These are phyloP conservation scores for Talaromyces funiculosus DNA, from an alignment of 2,329 filamentous ascomycete genomes.

Conservation along the genomic window DNA sequence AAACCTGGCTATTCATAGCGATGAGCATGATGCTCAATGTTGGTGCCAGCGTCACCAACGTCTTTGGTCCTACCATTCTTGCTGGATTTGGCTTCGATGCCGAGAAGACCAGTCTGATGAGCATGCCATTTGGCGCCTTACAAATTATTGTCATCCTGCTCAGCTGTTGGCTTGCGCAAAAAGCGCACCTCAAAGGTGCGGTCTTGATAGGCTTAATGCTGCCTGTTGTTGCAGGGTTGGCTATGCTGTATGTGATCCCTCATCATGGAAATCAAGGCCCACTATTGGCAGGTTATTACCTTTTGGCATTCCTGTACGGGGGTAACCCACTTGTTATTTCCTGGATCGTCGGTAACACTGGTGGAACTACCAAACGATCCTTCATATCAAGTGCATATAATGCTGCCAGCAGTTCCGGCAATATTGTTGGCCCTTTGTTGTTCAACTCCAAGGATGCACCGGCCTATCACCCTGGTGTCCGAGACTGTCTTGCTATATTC, in stretches of 20 bases:
- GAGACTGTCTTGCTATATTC: slow-evolving; percentile 43
- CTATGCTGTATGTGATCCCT: slow-evolving; percentile 52
- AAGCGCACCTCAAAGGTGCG: slow-evolving; percentile 51
- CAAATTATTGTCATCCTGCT: slow-evolving; percentile 57
- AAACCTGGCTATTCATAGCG: slow-evolving; percentile 43
- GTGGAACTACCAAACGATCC: slow-evolving; percentile 62
- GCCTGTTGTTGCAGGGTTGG: slow-evolving; percentile 55
- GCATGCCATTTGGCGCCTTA: slow-evolving; percentile 61
- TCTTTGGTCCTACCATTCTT: slow-evolving; percentile 60
- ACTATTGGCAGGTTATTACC: slow-evolving; percentile 58
- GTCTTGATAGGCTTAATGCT: slow-evolving; percentile 50
- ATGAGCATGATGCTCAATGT: slow-evolving; percentile 60
- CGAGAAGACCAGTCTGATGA: slow-evolving; percentile 54
- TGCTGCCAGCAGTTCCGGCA: slow-evolving; percentile 56
- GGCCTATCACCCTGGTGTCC: slow-evolving; percentile 53
- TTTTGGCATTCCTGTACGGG: slow-evolving; percentile 61
- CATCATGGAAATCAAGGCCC: slow-evolving; percentile 37
- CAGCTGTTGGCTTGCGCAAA: slow-evolving; percentile 54
- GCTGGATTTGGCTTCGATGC: slow-evolving; percentile 56
- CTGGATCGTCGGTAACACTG: slow-evolving; percentile 66
- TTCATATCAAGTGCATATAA: slow-evolving; percentile 61
- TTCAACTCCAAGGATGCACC: slow-evolving; percentile 56
- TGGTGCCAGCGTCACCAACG: slow-evolving; percentile 58
- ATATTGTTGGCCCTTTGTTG: slow-evolving; percentile 61
- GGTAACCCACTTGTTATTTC: slow-evolving; percentile 61